Base-by-base conservation (phyloP, 306 rosid species). In the Vigna hirtella region DNA sequence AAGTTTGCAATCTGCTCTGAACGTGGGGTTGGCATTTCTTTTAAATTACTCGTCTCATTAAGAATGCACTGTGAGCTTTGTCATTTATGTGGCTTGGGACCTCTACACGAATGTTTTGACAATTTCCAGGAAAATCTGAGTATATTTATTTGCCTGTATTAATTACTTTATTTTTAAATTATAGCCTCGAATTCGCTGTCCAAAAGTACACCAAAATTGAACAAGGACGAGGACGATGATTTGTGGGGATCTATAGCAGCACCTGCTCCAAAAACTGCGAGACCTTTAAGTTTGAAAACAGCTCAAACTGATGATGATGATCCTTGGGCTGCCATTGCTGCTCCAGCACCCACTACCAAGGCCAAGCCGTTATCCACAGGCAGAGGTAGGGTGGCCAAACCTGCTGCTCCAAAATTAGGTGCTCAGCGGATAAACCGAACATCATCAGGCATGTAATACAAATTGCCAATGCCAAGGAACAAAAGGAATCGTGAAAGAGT, bases 241-340 rank as follows among this genome's bases (percentile, higher is more conserved):
- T 81, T 91, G 80, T 96, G 99, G 99, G 97, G 94, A 59, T 86
- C 96, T 82, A 93, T 93, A 63, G 98, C 99, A 14, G 98, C 97
- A 24, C 98, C 99, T 43, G 96, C 98, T 84, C 99, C 98, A 55
- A 87, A 88, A 82, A 58, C 76, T 58, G 77, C 96, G 47, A 91
- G 87, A 76, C 77, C 97, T 17, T 82, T 86, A 83, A 89, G 83
- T 79, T 64, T 88, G 71, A 96, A 87, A 82, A 4, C 93, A 66
- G 70, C 24, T 38, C 30, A 14, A 61, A 28, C 87, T 42, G 88
- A 83, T 42, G 93, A 86, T 53, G 96, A 91, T 76, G 99, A 96
- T 83, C 99, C 98, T 13, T 96, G 99, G 99, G 97, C 96, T 75
- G 88, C 97, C 75, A 96, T 96, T 80, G 99, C 99, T 59, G 98